Evolutionary conservation across 1,284 basidiomycete genomes (phyloP), one percentile per base, ranked within the genome.

Genomic region (Irpex sp.): DNA sequence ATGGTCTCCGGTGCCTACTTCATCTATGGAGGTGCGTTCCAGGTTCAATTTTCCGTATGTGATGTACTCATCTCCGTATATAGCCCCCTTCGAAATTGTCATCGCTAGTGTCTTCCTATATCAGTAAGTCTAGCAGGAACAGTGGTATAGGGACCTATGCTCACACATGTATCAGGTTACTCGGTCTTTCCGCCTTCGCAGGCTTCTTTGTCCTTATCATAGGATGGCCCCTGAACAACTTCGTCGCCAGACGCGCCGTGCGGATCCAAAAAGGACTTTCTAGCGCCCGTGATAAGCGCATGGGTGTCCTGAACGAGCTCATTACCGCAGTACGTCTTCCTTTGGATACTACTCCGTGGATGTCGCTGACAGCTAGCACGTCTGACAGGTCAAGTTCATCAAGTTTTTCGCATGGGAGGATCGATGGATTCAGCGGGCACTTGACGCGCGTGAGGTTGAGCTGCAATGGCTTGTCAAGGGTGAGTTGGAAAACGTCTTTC

Each of bases 381-480:
- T n/a, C 26, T 36, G 36, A 17, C 61, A 85, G 77, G 79, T 92
- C 66, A 92, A 92, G 70, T 93, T 94, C 71, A 90, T 95, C 79
- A 95, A 95, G 70, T 92, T 93, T 77, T 93, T 93, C 66, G 91
- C 90, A 3, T 93, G 91, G 91, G 91, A 93, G 69, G 83, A 86
- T 40, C 79, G 82, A 11, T 93, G 91, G 91, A 88, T 92, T 57
- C 73, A 82, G 19, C 79, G 85, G 1, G 80, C 79, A 0, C 74
- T 90, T 69, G 82, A 84, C 34, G 82, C 85, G 5, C 80, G 89
- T 61, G 81, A 79, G 56, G 74, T 77, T 17, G 91, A 92, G 75
- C 79, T 93, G 69, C 72, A 79, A 56, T 92, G 89, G 90, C 82
- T 92, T 78, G 74, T 87, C 61, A 89, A 91, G 81, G 73, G 85